Percentiles rank a stretch among this genome's conserved stretches.
phyloP scores from a whole-genome alignment of 805 yeast genomes.

The Saturnispora ahearnii region DNA sequence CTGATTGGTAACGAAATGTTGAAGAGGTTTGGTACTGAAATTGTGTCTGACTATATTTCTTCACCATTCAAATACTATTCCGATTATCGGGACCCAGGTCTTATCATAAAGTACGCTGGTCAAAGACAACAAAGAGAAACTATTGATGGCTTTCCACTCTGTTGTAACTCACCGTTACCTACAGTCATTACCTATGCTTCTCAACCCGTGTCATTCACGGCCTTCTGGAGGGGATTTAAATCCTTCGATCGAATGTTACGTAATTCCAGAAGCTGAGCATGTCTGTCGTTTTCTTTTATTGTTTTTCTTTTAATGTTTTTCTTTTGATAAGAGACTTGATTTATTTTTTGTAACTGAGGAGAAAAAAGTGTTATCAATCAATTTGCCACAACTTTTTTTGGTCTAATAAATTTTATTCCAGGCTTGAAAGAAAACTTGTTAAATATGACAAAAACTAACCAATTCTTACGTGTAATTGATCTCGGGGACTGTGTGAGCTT shows the following conservation, averaged over 20 bases:
- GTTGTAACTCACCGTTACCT: neutral
- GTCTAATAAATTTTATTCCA: too few relatives aligned
- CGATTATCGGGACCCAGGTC: conserved; percentile 8
- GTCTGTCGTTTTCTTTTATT: neutral
- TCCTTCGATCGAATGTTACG: neutral
- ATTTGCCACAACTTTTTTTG: neutral
- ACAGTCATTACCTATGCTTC: neutral
- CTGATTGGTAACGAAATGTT: neutral
- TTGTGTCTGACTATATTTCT: neutral
- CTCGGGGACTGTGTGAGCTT: neutral
- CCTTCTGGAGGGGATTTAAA: conserved; percentile 6
- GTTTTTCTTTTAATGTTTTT: neutral
- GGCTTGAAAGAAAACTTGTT: too few relatives aligned
- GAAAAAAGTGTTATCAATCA: neutral
- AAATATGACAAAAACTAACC: neutral
- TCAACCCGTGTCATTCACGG: conserved; percentile 11
- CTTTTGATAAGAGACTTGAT: neutral
- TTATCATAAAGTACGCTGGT: conserved; percentile 9
- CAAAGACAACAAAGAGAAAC: conserved; percentile 6
- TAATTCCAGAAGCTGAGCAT: neutral
- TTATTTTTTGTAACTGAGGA: neutral
- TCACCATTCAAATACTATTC: neutral
- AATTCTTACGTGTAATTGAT: neutral
- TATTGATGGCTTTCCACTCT: conserved; percentile 12
- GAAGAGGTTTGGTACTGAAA: neutral